phyloP scores from a whole-genome alignment of 371 early-diverging fungal species.

The Mucor circinelloides region DNA sequence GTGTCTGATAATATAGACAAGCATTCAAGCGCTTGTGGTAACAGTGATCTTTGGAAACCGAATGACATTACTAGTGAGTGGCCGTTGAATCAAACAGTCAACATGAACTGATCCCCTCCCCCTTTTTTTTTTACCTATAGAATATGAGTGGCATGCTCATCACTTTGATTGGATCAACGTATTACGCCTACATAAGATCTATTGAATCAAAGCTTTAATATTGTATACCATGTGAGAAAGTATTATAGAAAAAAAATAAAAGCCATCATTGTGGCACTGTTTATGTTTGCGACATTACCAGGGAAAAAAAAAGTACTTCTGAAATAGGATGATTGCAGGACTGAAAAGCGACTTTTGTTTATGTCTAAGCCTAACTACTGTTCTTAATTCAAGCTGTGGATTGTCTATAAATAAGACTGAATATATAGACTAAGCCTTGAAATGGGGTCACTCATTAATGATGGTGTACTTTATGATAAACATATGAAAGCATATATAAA shows the following conservation, averaged over 20 bases:
- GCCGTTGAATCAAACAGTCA: not conserved
- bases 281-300: not conserved
- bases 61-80: conserved; percentile 17
- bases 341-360: not conserved
- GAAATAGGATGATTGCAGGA: not conserved
- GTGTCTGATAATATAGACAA: not conserved
- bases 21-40: conserved; percentile 18
- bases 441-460: not conserved
- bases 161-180: conserved; percentile 11
- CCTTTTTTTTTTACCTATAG: not conserved
- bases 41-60: conserved; percentile 23
- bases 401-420: not conserved
- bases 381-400: not conserved
- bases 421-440: not conserved
- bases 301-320: not conserved
- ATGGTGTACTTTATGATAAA: not conserved
- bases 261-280: not conserved
- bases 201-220: conserved; percentile 11
- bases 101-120: not conserved
- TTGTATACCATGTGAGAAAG: not conserved
- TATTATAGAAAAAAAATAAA: not conserved
- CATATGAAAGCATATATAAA: not conserved
- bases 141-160: conserved; percentile 18
- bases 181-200: conserved; percentile 11
- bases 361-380: not conserved